Percentiles rank a stretch among this genome's conserved stretches.
phyloP scores from a whole-genome alignment of 23 red algal species.

The Rhodosorus marinus region DNA sequence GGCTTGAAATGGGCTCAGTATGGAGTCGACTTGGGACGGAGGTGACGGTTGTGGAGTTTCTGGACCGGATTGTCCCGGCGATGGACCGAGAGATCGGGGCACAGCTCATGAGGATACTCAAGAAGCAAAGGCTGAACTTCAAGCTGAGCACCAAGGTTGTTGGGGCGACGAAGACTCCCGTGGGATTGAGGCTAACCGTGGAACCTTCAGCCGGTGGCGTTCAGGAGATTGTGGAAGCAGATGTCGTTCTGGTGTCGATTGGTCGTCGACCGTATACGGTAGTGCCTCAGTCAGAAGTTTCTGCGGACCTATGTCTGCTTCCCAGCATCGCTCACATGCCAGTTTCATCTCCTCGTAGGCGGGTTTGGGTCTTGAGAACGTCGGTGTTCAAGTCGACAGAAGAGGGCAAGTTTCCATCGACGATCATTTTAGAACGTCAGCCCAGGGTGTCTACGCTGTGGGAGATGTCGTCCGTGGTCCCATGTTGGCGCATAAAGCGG shows the following conservation, averaged over 20 bases:
- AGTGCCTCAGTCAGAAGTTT: too few relatives aligned
- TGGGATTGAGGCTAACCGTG: conserved; percentile 37
- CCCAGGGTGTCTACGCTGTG: conserved; percentile 88
- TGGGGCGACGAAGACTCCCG: conserved; percentile 14
- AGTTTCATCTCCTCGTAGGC: too few relatives aligned
- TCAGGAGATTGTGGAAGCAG: conserved; percentile 63
- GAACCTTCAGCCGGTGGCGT: conserved; percentile 65
- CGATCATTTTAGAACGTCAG: conserved; percentile 53
- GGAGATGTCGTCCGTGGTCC: conserved; percentile 87
- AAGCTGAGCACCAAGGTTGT: conserved; percentile 83
- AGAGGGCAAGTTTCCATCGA: conserved; percentile 50
- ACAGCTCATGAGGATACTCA: conserved; percentile 51
- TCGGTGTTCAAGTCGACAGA: conserved; percentile 60
- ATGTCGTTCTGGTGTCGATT: conserved; percentile 91
- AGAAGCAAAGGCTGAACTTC: conserved; percentile 97
- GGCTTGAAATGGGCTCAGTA: conserved; percentile 98
- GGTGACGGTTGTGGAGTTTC: conserved; percentile 91
- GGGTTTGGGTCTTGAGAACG: conserved; percentile 87
- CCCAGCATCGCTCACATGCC: too few relatives aligned
- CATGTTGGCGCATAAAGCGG: conserved; percentile 98
- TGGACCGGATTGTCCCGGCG: conserved; percentile 74
- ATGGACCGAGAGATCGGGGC: conserved; percentile 68
- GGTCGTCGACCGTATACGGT: conserved; percentile 76
- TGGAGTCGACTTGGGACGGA: conserved; percentile 88
- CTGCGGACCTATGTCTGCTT: too few relatives aligned